Evolutionary conservation across 768 basidiomycete genomes (phyloP), one percentile per base, ranked within the genome.

Genomic region (Phaeolepiota aurea): DNA sequence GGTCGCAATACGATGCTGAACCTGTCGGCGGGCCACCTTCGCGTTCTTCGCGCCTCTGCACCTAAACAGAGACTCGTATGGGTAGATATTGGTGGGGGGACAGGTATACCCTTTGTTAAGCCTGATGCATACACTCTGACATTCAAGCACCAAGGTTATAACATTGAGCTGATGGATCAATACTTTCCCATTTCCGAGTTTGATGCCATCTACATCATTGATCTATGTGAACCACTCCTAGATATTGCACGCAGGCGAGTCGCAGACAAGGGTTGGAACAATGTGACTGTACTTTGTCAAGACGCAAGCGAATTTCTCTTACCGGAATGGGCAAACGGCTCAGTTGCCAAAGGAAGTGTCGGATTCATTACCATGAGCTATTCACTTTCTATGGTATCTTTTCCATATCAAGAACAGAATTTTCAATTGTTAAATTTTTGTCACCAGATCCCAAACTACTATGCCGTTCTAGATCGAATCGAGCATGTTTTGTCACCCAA

Each of bases 31-130:
- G 70, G 72, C 22, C 82, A 86, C 48, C 59, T 87, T 5, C 65
- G 64, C 21, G 59, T 68, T 2, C 63, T 82, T 34, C 65, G 64
- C 3, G 56, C 54, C 23, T 52, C 52, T 18, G 48, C 65, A 4
- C 64, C 69, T 0, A 55, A 61, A 0, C 70, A 72, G 52, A 65
- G 66, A 11, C 69, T 83, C 13, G 68, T 87, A 11, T 87, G 85
- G 85, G 69, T 87, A 13, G 85, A 87, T 53, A 76, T 87, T 42
- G 82, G 84, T 12, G 85, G 84, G 21, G 85, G 83, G 19, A 86
- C 84, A 10, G 75, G 74, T 71, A 32, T 39, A 53, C 0, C 38
- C 34, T 4, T 35, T 28, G 7, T n/a, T 28, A 7, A 28, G n/a
- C n/a, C 25, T 28, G 7, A n/a, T 28, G 7, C 7, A 28, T 28